phyloP scores from a whole-genome alignment of 805 yeast species.

The Metschnikowia shivogae region DNA sequence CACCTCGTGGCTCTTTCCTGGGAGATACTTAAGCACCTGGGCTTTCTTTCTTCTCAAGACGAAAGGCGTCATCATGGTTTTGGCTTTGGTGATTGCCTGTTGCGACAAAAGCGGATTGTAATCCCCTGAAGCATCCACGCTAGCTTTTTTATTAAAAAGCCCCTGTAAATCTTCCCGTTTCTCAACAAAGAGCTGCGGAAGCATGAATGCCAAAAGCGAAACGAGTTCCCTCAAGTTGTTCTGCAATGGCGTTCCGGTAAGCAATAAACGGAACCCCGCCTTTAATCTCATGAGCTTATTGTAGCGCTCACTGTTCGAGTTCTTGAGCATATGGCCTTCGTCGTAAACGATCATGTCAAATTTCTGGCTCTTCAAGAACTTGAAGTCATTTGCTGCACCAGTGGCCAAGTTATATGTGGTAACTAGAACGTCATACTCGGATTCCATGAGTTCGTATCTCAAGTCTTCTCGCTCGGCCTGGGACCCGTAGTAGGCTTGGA shows the following conservation, averaged over 20 bases:
- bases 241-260: conserved; percentile 97
- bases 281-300: conserved; percentile 76
- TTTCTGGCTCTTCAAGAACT: conserved; percentile 66
- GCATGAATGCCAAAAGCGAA: conserved; percentile 83
- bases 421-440: conserved; percentile 79
- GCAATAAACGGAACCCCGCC: conserved; percentile 77
- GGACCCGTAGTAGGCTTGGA: conserved; percentile 92
- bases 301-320: conserved; percentile 83
- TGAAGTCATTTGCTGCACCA: conserved; percentile 76
- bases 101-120: conserved; percentile 81
- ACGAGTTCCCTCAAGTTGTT: conserved; percentile 88
- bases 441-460: conserved; percentile 59
- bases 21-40: conserved; percentile 87
- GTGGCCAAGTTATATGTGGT: conserved; percentile 93
- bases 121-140: conserved; percentile 48
- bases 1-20: conserved; percentile 64
- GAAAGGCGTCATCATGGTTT: conserved; percentile 98
- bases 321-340: conserved; percentile 96
- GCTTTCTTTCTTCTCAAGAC: conserved; percentile 87
- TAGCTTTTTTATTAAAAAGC: conserved; percentile 83
- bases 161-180: conserved; percentile 78
- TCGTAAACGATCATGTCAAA: conserved; percentile 92
- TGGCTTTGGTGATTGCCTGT: conserved; percentile 90
- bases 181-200: conserved; percentile 77
- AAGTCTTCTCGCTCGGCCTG: conserved; percentile 80